Conservation (phyloP, 176 grass and related monocot species). For the Typha latifolia region DNA sequence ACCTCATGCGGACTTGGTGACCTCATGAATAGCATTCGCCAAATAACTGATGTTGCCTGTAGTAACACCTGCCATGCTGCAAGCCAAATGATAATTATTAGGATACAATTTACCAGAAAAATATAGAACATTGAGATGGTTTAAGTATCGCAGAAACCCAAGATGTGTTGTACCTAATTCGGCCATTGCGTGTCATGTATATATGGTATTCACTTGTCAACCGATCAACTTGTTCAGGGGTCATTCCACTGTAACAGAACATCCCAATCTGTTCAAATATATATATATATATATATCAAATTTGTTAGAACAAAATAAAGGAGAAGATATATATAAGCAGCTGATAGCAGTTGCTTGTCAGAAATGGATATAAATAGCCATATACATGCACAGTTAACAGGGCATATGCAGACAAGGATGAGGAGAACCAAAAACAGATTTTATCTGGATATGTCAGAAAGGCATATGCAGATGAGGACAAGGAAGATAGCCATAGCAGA, state of each 20-base stretch:
- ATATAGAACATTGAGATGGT: background rate
- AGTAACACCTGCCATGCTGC: slow-evolving; percentile 92
- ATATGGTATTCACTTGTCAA: slow-evolving; percentile 83
- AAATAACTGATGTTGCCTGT: slow-evolving; percentile 60
- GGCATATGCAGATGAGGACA: too few species aligned
- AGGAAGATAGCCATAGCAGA: too few species aligned
- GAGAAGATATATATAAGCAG: too few species aligned
- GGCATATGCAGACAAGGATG: background rate
- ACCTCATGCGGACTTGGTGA: slow-evolving; percentile 48
- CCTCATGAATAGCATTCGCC: slow-evolving; percentile 86
- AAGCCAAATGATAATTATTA: background rate
- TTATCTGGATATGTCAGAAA: too few species aligned
- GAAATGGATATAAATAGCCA: background rate
- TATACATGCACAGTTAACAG: too few species aligned
- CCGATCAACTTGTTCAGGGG: slow-evolving; percentile 84
- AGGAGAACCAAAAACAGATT: background rate
- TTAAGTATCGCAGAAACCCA: background rate
- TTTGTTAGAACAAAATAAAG: background rate
- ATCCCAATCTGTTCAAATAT: slow-evolving; percentile 64
- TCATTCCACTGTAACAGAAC: slow-evolving; percentile 98
- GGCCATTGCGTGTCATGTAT: slow-evolving; percentile 93
- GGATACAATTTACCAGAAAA: background rate
- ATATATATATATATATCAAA: background rate
- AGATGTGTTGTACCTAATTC: slow-evolving; percentile 58
- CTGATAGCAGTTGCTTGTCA: background rate